phyloP scores from a whole-genome alignment of 2,329 filamentous ascomycete genomes.

The Aspergillus hiratsukae region DNA sequence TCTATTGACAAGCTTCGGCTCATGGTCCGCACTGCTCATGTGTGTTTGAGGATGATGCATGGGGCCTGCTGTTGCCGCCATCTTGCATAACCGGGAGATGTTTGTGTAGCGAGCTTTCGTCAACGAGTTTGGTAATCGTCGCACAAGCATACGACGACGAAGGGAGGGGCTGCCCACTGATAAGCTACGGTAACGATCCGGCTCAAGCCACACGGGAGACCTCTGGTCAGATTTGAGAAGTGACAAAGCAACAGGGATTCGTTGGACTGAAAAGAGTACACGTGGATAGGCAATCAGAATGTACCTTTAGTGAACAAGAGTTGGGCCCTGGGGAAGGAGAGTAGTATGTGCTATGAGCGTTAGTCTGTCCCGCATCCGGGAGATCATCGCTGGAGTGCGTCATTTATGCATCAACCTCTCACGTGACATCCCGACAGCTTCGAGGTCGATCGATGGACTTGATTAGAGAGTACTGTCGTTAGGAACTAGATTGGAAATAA shows the following conservation, averaged over 20 bases:
- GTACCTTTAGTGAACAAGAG: not conserved
- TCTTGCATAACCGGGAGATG: constrained; percentile 11
- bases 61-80: constrained; percentile 24
- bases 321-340: constrained; percentile 7
- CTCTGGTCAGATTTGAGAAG: not conserved
- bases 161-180: constrained; percentile 6
- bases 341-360: not conserved
- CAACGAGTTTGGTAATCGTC: not conserved
- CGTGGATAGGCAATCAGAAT: not conserved
- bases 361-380: constrained; percentile 18
- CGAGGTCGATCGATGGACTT: not conserved
- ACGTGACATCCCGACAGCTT: constrained; percentile 15
- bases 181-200: constrained; percentile 7
- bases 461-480: not conserved
- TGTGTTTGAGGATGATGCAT: constrained; percentile 28
- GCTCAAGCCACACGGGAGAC: not conserved
- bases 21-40: constrained; percentile 19
- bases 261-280: not conserved
- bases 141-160: not conserved
- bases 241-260: not conserved
- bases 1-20: constrained; percentile 49
- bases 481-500: not conserved
- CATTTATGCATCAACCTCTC: constrained; percentile 25
- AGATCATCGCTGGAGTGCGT: constrained; percentile 30
- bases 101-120: constrained; percentile 6